Percentiles rank a stretch among this genome's conserved stretches.
phyloP scores from a whole-genome alignment of 768 basidiomycete genomes.

The Suillus clintonianus region DNA sequence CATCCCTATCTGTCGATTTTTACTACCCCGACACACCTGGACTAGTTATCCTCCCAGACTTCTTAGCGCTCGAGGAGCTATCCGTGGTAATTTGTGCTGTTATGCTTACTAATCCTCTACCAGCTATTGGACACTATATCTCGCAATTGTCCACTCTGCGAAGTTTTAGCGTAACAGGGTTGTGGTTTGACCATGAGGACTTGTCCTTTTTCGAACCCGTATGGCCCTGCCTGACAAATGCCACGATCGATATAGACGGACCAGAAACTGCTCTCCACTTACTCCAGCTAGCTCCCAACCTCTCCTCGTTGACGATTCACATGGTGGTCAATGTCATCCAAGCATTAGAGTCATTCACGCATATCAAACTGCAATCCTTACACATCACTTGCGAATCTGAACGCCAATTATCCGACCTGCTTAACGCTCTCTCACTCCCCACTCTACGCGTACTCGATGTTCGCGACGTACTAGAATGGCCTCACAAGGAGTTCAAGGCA shows the following conservation, averaged over 20 bases:
- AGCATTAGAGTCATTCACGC: neutral
- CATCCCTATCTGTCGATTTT: conserved; percentile 1
- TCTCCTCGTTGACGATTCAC: conserved; percentile 12
- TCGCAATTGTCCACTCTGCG: conserved; percentile 4
- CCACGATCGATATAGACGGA: conserved; percentile 3
- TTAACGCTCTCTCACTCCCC: conserved; percentile 18
- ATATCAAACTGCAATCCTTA: conserved; percentile 12
- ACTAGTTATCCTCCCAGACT: no score
- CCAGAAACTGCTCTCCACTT: conserved; percentile 6
- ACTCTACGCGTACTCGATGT: conserved; percentile 10
- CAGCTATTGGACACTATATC: no score
- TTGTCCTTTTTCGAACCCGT: conserved; percentile 13
- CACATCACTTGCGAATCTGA: conserved; percentile 8
- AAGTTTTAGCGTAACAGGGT: conserved; percentile 13
- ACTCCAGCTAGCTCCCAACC: conserved; percentile 18
- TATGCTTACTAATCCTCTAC: no score
- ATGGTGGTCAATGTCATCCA: neutral
- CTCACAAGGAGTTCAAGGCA: conserved; percentile 12
- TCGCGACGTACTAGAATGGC: conserved; percentile 8
- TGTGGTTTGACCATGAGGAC: neutral
- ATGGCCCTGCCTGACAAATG: conserved; percentile 17
- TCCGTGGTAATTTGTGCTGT: no score
- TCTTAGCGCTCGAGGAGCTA: no score
- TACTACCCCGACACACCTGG: no score
- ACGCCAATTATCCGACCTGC: conserved; percentile 4